Percentiles rank a stretch among this genome's conserved stretches.
Evolutionary conservation across 2,329 filamentous ascomycete species (phyloP).

Genomic region (Aspergillus quadrilineatus): DNA sequence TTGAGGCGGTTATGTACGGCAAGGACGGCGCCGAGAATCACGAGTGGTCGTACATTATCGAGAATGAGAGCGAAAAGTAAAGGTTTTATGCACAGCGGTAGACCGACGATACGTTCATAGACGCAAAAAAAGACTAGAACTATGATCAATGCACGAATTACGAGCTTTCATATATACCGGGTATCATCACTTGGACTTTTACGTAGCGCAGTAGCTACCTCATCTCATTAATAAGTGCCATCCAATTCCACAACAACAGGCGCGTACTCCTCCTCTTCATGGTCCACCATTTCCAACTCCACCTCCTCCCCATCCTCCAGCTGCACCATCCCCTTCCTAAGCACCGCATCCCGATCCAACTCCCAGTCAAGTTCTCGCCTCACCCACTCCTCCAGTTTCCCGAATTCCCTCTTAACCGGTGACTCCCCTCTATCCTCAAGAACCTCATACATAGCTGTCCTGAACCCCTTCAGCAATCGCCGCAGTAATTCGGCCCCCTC

Average conservation of each 20-base stretch:
- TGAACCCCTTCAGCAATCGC: slow-evolving; percentile 54
- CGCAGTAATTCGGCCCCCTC: slow-evolving; percentile 54
- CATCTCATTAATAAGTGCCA: slow-evolving; percentile 2
- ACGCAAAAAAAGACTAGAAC: not conserved
- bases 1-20: slow-evolving; percentile 74
- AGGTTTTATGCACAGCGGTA: not conserved
- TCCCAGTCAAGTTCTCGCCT: slow-evolving; percentile 59
- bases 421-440: slow-evolving; percentile 31
- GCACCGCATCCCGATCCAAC: slow-evolving; percentile 51
- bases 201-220: not conserved
- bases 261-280: slow-evolving; percentile 63
- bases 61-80: slow-evolving; percentile 52
- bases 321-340: slow-evolving; percentile 58
- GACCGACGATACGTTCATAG: not conserved
- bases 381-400: slow-evolving; percentile 56
- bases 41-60: slow-evolving; percentile 67
- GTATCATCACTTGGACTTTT: not conserved
- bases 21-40: slow-evolving; percentile 65
- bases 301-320: slow-evolving; percentile 64
- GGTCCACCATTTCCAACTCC: slow-evolving; percentile 57
- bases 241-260: slow-evolving; percentile 58
- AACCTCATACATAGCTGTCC: slow-evolving; percentile 52
- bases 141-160: not conserved
- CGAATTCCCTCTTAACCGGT: slow-evolving; percentile 52
- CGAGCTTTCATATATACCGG: not conserved